Conservation (phyloP, 1,139 yeast species). For the Debaryomyces robertsiae region DNA sequence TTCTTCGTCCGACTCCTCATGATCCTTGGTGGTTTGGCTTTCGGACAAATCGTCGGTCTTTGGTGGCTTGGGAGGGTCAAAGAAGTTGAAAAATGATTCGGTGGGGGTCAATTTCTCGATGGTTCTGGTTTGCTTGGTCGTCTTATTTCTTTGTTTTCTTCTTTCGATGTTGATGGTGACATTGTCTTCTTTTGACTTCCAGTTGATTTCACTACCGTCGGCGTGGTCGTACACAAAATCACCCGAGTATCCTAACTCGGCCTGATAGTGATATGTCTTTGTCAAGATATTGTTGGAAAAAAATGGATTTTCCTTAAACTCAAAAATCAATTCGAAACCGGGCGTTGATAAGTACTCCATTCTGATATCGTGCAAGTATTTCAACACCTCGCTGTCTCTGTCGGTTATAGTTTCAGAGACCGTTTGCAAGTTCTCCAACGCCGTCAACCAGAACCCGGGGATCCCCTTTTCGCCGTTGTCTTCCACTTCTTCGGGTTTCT, state of each 20-base stretch:
- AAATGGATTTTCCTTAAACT: slow-evolving; percentile 75
- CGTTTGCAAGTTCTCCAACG: slow-evolving; percentile 82
- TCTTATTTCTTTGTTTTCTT: slow-evolving; percentile 97
- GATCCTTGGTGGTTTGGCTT: slow-evolving; percentile 37
- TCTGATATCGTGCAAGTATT: slow-evolving; percentile 67
- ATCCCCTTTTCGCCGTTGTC: slow-evolving; percentile 63
- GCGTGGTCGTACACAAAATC: slow-evolving; percentile 98
- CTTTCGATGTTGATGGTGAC: slow-evolving; percentile 87
- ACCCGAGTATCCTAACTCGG: slow-evolving; percentile 91
- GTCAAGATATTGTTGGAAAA: slow-evolving; percentile 72
- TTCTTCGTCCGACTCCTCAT: slow-evolving; percentile 38
- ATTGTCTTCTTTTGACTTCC: slow-evolving; percentile 80
- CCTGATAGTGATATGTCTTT: slow-evolving; percentile 92
- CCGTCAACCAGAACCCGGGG: slow-evolving; percentile 96
- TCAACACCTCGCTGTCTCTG: slow-evolving; percentile 84
- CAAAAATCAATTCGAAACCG: slow-evolving; percentile 86
- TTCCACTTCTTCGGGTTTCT: slow-evolving; percentile 44
- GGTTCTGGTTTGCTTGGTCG: slow-evolving; percentile 95
- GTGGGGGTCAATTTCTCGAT: slow-evolving; percentile 92
- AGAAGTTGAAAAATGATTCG: slow-evolving; percentile 93
- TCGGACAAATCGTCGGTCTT: slow-evolving; percentile 41
- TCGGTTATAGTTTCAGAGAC: slow-evolving; percentile 87
- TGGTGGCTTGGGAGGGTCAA: slow-evolving; percentile 89
- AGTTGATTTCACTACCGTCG: slow-evolving; percentile 82
- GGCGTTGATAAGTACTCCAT: slow-evolving; percentile 85